Base-by-base conservation (phyloP, 441 rosid species). In the Populus hybrid region DNA sequence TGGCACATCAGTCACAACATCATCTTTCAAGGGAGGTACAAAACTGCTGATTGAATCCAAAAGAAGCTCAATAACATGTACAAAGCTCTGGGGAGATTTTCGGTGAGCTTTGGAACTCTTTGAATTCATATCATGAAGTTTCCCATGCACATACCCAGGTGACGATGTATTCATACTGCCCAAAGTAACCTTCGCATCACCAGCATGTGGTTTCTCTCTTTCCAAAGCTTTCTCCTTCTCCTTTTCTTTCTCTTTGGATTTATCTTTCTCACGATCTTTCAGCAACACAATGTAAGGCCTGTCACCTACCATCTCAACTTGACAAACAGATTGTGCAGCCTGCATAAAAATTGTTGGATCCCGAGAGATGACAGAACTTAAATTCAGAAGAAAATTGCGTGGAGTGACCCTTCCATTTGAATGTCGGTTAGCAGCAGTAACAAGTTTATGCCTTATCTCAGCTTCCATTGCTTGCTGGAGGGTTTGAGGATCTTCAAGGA, bases 381-480 rank as follows among this genome's bases (percentile, higher is more conserved):
- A 84, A 82, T 82, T 92, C 69, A 77, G 70, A 74, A 96, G 91
- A 75, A 96, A 92, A 86, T 93, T 94, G 71, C 95, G 98, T 64
- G 97, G 91, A 68, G 92, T 88, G 72, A 96, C 90, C 88, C 98
- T 90, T 59, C 94, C 96, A 85, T 86, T 94, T 59, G 96, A 77
- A 83, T 96, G 95, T 83, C 99, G 88, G 79, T 88, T 93, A 71
- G 98, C 95, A 79, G 91, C 91, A 82, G 94, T 88, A 71, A 90
- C 89, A 78, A 96, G 92, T 78, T 83, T 92, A 78, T 92, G 99
- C 86, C 87, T 90, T 81, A 96, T 96, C 87, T 94, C 99, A 86
- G 95, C 88, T 88, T 96, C 99, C 99, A 96, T 96, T 64, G 98
- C 98, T 85, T 91, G 99, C 88, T 94, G 98, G 76, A 96, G 92